Conservation (phyloP, 495 filamentous ascomycete species). For the Xylaria scruposa region DNA sequence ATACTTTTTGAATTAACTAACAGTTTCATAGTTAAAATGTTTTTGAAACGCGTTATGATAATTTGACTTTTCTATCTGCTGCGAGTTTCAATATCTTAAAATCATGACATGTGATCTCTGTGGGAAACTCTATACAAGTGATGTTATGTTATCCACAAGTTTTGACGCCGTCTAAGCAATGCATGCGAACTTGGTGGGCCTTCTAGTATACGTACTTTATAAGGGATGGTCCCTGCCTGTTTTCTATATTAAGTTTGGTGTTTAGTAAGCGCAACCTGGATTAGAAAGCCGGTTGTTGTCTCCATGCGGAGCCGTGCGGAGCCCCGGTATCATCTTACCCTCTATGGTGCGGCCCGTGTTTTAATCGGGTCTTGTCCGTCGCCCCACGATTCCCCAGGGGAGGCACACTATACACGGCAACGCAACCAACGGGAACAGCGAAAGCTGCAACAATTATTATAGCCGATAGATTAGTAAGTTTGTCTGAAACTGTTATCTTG, state of each 20-base stretch:
- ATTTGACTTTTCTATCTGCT: no score
- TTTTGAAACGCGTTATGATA: no score
- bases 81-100: no score
- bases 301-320: background rate
- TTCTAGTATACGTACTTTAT: background rate
- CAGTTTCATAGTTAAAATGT: no score
- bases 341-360: slow-evolving; percentile 1
- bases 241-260: background rate
- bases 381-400: background rate
- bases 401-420: background rate
- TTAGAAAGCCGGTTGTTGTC: background rate
- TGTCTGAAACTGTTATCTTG: no score
- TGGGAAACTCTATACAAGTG: background rate
- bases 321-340: background rate
- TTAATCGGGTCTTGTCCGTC: background rate
- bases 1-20: no score
- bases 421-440: background rate
- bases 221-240: background rate
- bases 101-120: background rate
- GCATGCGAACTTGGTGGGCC: background rate
- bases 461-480: background rate
- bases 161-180: background rate
- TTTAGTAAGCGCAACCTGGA: background rate
- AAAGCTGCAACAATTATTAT: background rate
- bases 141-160: background rate